Evolutionary conservation across 2,329 filamentous ascomycete genomes (phyloP).

Genomic region (Aspergillaceae sp.): DNA sequence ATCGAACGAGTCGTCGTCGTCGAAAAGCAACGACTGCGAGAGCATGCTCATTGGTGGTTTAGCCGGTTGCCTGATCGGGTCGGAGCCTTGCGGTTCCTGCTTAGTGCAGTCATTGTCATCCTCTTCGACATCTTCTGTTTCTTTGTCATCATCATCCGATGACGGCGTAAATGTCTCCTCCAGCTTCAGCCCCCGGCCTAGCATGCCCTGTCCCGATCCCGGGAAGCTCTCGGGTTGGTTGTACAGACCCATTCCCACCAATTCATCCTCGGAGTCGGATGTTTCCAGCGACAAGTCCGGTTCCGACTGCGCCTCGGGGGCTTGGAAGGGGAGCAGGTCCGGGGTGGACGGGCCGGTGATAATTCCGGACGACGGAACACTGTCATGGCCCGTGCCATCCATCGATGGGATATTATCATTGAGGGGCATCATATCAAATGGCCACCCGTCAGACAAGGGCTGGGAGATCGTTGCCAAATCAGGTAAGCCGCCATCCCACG

Average conservation of each 20-base stretch:
- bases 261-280: conserved; percentile 57
- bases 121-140: conserved; percentile 50
- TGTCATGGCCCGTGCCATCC: conserved; percentile 25
- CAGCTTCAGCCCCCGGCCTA: conserved; percentile 67
- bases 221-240: conserved; percentile 56
- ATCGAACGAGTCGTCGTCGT: conserved; percentile 20
- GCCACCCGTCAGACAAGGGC: conserved; percentile 22
- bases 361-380: conserved; percentile 26
- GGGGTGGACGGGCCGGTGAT: conserved; percentile 30
- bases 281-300: conserved; percentile 40
- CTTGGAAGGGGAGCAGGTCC: conserved; percentile 30
- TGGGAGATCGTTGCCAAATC: conserved; percentile 14
- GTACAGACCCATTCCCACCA: conserved; percentile 77
- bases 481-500: conserved; percentile 16
- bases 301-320: conserved; percentile 20
- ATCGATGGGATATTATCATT: conserved; percentile 23
- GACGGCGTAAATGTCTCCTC: conserved; percentile 68
- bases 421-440: conserved; percentile 27
- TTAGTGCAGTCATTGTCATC: conserved; percentile 20
- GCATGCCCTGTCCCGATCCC: conserved; percentile 50
- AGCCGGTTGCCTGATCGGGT: conserved; percentile 11
- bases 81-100: conserved; percentile 7
- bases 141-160: conserved; percentile 49
- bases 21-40: conserved; percentile 24
- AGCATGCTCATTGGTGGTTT: conserved; percentile 18